Conservation (phyloP, 805 yeast species). For the Babjeviella inositovora region DNA sequence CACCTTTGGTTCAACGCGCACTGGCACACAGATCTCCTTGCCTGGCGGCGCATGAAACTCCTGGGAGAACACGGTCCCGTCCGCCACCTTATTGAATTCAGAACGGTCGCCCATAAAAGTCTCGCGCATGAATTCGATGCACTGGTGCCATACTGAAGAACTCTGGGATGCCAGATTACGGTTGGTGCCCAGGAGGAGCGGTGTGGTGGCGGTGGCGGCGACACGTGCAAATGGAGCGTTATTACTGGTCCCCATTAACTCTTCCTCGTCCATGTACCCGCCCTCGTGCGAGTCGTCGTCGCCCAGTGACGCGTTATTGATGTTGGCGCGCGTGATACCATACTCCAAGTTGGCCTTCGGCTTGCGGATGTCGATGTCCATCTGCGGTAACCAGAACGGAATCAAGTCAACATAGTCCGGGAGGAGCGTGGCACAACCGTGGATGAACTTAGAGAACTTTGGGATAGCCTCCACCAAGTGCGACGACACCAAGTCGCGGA, state of each 20-base stretch:
- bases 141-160: too few species aligned
- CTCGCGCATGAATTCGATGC: too few species aligned
- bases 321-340: slow-evolving; percentile 41
- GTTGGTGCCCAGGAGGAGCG: too few species aligned
- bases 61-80: slow-evolving; percentile 46
- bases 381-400: slow-evolving; percentile 97
- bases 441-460: slow-evolving; percentile 92
- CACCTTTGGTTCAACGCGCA: slow-evolving; percentile 96
- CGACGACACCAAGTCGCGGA: slow-evolving; percentile 75
- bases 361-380: slow-evolving; percentile 89
- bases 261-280: slow-evolving; percentile 11
- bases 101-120: too few species aligned
- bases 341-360: slow-evolving; percentile 47
- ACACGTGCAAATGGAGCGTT: slow-evolving; percentile 1
- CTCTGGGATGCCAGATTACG: too few species aligned
- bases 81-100: slow-evolving; percentile 42
- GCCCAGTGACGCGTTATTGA: slow-evolving; percentile 10
- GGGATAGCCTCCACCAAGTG: slow-evolving; percentile 98
- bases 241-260: slow-evolving; percentile 1
- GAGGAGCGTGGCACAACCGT: slow-evolving; percentile 85
- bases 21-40: slow-evolving; percentile 80
- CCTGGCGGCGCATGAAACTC: slow-evolving; percentile 70
- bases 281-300: slow-evolving; percentile 9
- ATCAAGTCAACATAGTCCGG: slow-evolving; percentile 72
- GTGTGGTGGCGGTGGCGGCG: slow-evolving; percentile 1